Base-by-base conservation (phyloP, 2,329 filamentous ascomycete genomes). In the Zymoseptoria passerinii region DNA sequence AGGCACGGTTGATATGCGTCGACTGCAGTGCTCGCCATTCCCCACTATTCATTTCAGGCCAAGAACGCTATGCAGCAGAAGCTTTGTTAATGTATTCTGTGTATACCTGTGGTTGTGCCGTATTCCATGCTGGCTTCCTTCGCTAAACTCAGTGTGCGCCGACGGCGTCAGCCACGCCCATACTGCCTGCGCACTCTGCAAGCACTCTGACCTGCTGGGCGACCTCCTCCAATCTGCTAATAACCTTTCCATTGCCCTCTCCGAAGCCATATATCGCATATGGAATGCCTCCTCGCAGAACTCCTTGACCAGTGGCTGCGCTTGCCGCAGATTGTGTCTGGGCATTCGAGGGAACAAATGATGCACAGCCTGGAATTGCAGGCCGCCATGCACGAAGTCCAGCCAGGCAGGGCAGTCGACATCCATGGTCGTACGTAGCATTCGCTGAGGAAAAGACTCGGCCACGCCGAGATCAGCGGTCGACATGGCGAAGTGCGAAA, bases 311-410 rank as follows among this genome's bases (percentile, higher is more conserved):
- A 86, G 69, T 58, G 71, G 75, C 72, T 88, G 85, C 2, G 80
- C 78, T 62, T 76, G 74, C 55, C 86, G 78, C 8, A 89, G 73
- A 69, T 89, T 89, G 71, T 89, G 86, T 23, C 86, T 74, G 1
- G 86, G 86, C 55, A 88, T 78, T 4, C 86, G 78, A 2, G 86
- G 86, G 67, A 85, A 89, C 9, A 89, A 72, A 64, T 89, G 86
- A 71, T 89, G 86, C 1, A 88, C 80, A 6, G 82, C 85, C 72
- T 89, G 86, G 73, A 89, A 89, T 72, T 89, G 86, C 28, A 89
- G 76, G 1, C 86, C 86, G 53, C 86, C 86, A 70, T 89, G 86
- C 68, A 88, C 78, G 65, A 84, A 89, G 70, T 89, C 86, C 27
- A 89, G 74, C 86, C 86, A 89, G 23, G 78, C 75, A 0, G 86